Evolutionary conservation across 2,329 filamentous ascomycete genomes (phyloP), one percentile per base, ranked within the genome.

Genomic region (Fusarium devonianum): DNA sequence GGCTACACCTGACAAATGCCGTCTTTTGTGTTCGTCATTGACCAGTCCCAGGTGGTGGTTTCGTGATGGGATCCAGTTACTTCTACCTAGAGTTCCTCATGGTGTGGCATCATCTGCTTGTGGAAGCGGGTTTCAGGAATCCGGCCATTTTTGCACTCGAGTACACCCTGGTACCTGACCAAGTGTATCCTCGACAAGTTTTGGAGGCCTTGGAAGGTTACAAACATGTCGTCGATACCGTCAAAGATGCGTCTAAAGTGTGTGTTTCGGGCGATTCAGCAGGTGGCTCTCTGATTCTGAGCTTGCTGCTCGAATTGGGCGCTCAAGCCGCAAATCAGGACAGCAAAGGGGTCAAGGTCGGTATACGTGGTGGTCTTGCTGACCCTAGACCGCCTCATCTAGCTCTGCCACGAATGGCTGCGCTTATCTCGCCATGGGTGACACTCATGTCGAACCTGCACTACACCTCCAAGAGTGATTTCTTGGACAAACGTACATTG

Each of bases 11-110:
- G n/a, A n/a, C n/a, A n/a, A n/a, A n/a, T n/a, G n/a, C n/a, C n/a
- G n/a, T n/a, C n/a, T n/a, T n/a, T 17, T 22, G 26, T 22, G 14
- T 30, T 25, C 34, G 12, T 50, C 16, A 16, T 61, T 55, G 34
- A 46, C 18, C 32, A 7, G 39, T 41, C 25, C 13, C 29, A 88
- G 85, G 88, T 12, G 91, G 91, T 16, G 91, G 91, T 1, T 94
- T 95, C 68, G 83, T 84, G 6, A 89, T 95, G 86, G 91, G 90
- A 3, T 91, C 88, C 10, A 78, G 81, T 13, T 89, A 88, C 73
- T 95, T 95, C 70, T 95, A 95, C 69, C 81, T 92, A 25, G 91
- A 95, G 64, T 94, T 93, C 60, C 77, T 95, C 3, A 75, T 93
- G 43, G 82, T 84, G 7, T 91, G 87, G 86, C 74, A 89, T 10